Evolutionary conservation across 345 rosid genomes (phyloP).

Genomic region (Gossypioides kirkii): DNA sequence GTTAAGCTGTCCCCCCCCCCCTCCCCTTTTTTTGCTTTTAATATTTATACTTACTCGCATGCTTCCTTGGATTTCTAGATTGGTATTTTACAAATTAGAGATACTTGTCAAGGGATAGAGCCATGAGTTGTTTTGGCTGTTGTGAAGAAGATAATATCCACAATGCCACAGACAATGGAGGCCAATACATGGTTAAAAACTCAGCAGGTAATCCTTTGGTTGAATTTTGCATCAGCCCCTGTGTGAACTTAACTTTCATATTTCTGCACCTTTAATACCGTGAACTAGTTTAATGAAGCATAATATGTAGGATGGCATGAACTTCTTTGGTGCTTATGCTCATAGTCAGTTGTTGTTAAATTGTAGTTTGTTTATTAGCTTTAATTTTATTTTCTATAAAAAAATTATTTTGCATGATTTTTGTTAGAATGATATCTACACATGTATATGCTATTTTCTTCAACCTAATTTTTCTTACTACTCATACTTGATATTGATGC

Average conservation of each 20-base stretch:
- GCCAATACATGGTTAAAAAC: constrained; percentile 47
- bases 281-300: neutral
- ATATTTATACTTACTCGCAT: neutral
- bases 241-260: neutral
- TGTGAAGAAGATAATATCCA: constrained; percentile 73
- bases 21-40: neutral
- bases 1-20: too few species aligned
- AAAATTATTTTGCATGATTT: neutral
- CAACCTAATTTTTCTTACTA: neutral
- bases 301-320: neutral
- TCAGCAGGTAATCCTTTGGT: constrained; percentile 49
- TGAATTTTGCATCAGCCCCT: neutral
- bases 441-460: neutral
- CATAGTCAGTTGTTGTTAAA: neutral
- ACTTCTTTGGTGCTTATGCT: neutral
- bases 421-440: neutral
- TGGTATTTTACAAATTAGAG: constrained; percentile 12
- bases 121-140: constrained; percentile 84
- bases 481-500: neutral
- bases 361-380: neutral
- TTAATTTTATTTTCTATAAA: neutral
- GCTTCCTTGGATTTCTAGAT: neutral
- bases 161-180: constrained; percentile 64
- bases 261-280: neutral
- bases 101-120: constrained; percentile 20